Base-by-base conservation (phyloP, 2,329 filamentous ascomycete species). In the Paracamarosporium sp. region DNA sequence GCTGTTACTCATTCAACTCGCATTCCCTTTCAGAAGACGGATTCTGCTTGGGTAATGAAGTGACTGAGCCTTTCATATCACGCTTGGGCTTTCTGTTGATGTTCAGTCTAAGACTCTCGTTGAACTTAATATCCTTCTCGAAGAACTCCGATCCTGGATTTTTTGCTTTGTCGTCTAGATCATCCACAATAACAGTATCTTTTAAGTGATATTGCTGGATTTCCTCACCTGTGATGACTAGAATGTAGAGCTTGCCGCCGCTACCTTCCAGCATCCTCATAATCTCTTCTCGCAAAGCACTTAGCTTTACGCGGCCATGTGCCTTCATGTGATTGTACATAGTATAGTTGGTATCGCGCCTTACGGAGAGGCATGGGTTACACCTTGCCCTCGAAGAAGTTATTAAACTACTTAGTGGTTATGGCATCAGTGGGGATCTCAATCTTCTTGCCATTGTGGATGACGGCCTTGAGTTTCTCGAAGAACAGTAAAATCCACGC, bases 401-500 rank as follows among this genome's bases (percentile, higher is more conserved):
- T 20, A 24, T 63, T 63, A 36, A 60, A 63, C 2, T 22, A 36
- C 11, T 54, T 50, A 6, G 17, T 31, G 3, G 55, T 24, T 1
- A 51, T 43, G 0, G 38, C 15, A 0, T 47, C 35, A 6, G 31
- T 56, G 0, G 53, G 56, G 5, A 51, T 33, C 9, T 50, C 58
- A 36, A 67, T 54, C 0, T 30, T 12, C 12, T 53, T 33, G 4
- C 57, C 62, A 1, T 35, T 27, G 25, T 61, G 36, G 15, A 60
- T 50, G 1, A 30, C 52, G 0, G 13, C 35, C 2, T 59, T 59
- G 3, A 64, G n/a, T 20, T 65, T 67, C 1, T 43, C 22, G 35
- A 60, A 55, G 31, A 59, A 59, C 0, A 68, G 52, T 1, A 53
- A 27, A 3, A 68, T 20, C 63, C 63, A 66, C 1, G 63, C 56